Evolutionary conservation across 2,329 filamentous ascomycete genomes (phyloP).

Genomic region (Paecilomyces dactylethromorphus): DNA sequence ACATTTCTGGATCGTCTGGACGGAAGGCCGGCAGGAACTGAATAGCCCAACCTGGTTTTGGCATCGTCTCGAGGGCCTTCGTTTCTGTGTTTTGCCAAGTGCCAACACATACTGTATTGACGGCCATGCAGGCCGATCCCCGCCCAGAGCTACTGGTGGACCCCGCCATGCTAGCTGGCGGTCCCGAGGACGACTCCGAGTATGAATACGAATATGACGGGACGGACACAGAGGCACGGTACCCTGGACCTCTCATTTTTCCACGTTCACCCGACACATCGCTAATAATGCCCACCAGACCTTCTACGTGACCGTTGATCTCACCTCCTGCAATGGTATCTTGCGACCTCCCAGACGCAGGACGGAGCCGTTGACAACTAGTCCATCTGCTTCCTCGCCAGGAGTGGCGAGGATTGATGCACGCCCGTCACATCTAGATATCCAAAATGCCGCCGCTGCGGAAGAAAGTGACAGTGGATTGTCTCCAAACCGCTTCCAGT

Average conservation of each 20-base stretch:
- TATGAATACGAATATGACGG: constrained; percentile 50
- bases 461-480: constrained; percentile 28
- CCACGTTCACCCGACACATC: not conserved
- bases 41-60: not conserved
- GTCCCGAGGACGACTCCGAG: constrained; percentile 17
- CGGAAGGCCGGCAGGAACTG: not conserved
- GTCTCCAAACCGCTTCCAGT: constrained; percentile 53
- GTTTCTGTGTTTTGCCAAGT: not conserved
- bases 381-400: constrained; percentile 5
- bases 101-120: not conserved
- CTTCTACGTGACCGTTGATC: constrained; percentile 55
- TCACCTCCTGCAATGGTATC: constrained; percentile 41
- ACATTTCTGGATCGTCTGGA: not conserved
- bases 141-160: constrained; percentile 12
- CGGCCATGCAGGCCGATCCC: constrained; percentile 5
- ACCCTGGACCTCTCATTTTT: constrained; percentile 2
- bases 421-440: not conserved
- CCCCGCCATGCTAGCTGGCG: constrained; percentile 14
- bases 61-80: too few species aligned
- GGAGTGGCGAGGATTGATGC: constrained; percentile 6
- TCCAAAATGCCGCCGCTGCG: constrained; percentile 28
- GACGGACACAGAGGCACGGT: constrained; percentile 44
- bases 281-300: constrained; percentile 30
- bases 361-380: constrained; percentile 10
- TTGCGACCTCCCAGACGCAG: constrained; percentile 27